A percentile compares a stretch with the other conserved stretches of the same genome.
phyloP scores from a whole-genome alignment of 78 protist genomes.

The Dictyostelium firmibasis region DNA sequence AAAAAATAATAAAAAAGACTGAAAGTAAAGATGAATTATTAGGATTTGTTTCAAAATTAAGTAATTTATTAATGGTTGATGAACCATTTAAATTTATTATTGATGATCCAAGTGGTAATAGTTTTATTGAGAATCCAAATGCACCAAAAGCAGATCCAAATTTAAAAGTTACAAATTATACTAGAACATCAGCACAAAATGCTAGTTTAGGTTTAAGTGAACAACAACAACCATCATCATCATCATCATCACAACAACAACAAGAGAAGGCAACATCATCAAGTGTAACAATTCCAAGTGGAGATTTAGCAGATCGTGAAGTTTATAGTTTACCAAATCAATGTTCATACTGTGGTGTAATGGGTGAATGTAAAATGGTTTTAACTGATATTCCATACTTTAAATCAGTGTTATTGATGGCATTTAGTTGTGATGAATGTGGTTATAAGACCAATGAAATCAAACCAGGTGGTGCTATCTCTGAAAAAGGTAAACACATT shows the following conservation, averaged over 20 bases:
- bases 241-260: neutral
- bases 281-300: neutral
- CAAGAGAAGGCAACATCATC: neutral
- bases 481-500: conserved; percentile 75
- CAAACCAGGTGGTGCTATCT: conserved; percentile 92
- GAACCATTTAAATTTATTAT: conserved; percentile 85
- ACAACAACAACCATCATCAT: neutral
- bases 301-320: conserved; percentile 21
- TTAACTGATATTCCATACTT: conserved; percentile 92
- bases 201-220: conserved; percentile 53
- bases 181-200: conserved; percentile 80
- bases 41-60: conserved; percentile 57
- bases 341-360: conserved; percentile 48
- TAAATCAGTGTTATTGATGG: conserved; percentile 92
- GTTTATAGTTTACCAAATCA: conserved; percentile 20
- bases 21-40: conserved; percentile 75
- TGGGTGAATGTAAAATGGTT: conserved; percentile 61
- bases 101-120: conserved; percentile 93
- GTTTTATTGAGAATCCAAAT: conserved; percentile 85
- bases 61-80: neutral
- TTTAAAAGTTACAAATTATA: conserved; percentile 40
- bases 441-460: conserved; percentile 90
- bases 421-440: conserved; percentile 90
- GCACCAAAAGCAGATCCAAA: conserved; percentile 77
- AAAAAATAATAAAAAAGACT: neutral